Percentiles rank a stretch among this genome's conserved stretches.
Evolutionary conservation across 768 basidiomycete species (phyloP).

Genomic region (Trametes gibbosa): DNA sequence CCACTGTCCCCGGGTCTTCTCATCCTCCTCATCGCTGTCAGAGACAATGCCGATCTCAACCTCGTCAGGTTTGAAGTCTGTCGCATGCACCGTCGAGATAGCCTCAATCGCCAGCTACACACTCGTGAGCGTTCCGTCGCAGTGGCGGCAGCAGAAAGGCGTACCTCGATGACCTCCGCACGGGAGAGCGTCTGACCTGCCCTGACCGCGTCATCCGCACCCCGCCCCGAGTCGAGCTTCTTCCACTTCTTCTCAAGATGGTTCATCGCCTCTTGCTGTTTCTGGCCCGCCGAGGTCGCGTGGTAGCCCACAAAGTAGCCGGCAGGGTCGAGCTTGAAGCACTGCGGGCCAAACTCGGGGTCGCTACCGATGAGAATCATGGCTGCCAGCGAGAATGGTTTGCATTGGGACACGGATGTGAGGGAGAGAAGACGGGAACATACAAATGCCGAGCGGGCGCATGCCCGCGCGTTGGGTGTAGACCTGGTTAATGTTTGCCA

Average conservation of each 20-base stretch:
- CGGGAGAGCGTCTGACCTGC: conserved; percentile 74
- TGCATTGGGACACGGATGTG: neutral
- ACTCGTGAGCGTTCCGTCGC: neutral
- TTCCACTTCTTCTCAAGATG: conserved; percentile 99
- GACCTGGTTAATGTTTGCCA: conserved; percentile 98
- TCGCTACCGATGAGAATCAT: conserved; percentile 97
- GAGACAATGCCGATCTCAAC: conserved; percentile 96
- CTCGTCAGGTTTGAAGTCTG: conserved; percentile 94
- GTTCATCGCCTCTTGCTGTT: conserved; percentile 99
- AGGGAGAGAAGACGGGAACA: conserved; percentile 27
- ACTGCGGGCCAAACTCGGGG: conserved; percentile 88
- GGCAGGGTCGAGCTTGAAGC: conserved; percentile 97
- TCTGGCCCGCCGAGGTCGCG: conserved; percentile 93
- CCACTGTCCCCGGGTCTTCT: conserved; percentile 74
- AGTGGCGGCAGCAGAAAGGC: conserved; percentile 21
- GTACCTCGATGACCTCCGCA: conserved; percentile 86
- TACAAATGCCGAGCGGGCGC: conserved; percentile 95
- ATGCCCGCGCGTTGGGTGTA: conserved; percentile 97
- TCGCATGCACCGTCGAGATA: conserved; percentile 91
- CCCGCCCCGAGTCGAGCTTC: conserved; percentile 75
- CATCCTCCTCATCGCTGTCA: conserved; percentile 64
- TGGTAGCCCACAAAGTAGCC: conserved; percentile 99
- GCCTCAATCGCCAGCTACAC: conserved; percentile 87
- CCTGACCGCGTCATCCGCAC: conserved; percentile 73
- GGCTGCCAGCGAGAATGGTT: conserved; percentile 43